Evolutionary conservation across 1,139 yeast species (phyloP), one percentile per base, ranked within the genome.

Genomic region (Taiozyma onychis): DNA sequence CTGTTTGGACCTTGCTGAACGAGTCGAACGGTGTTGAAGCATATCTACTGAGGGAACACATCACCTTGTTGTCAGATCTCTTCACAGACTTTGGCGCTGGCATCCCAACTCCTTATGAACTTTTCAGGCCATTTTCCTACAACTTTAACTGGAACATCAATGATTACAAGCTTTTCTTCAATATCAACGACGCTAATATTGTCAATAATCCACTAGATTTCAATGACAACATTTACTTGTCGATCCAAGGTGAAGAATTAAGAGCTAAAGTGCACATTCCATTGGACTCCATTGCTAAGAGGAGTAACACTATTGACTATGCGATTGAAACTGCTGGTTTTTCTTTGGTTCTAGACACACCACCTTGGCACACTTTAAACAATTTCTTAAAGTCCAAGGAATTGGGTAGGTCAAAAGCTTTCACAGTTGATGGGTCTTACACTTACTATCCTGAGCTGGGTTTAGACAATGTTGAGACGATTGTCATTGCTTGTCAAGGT

Each of bases 341-440:
- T 57, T 78, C 83, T 48, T 62, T 91, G 45, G 71, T 78, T 1
- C 67, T 91, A 6, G 86, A 83, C 53, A 80, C 95, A 0, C 98
- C 98, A 0, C 85, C 93, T 0, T 93, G 98, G 96, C 95, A 89
- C 62, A 90, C 98, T 0, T 71, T 83, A 18, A 78, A 83, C 56
- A 84, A 87, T 45, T 93, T 91, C 57, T 66, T 86, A 69, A 76
- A 75, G 47, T 73, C 76, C 28, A 77, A 80, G 21, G 80, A 78
- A 43, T 70, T 84, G 30, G 98, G 97, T 0, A 72, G 81, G 51
- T 81, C 89, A 1, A 72, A 77, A 43, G 77, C 83, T 49, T 85
- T 90, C 57, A 67, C 66, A 1, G 66, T 89, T 24, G 70, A 69
- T 2, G 96, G 97, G 0, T 75, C 83, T 0, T 88, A 89, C 63